Evolutionary conservation across 1,139 yeast genomes (phyloP), one percentile per base, ranked within the genome.

Genomic region (Petasospora rhodanensis): DNA sequence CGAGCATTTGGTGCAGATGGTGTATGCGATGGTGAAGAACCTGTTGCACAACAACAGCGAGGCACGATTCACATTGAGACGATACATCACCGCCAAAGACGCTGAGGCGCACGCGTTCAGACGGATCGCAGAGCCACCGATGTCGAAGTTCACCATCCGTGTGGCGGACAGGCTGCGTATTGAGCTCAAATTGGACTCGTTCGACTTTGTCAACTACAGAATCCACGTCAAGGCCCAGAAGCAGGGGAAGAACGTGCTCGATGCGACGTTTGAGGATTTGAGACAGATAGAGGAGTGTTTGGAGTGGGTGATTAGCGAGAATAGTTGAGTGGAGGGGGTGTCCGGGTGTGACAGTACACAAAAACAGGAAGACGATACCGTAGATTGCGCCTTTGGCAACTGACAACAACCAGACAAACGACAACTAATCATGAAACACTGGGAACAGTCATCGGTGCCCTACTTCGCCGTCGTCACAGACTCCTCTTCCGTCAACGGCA

Each of bases 271-370:
- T 47, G 74, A 70, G 43, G 87, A 80, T 43, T 59, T 78, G 32
- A 59, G 66, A 21, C 87, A 79, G 43, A 59, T 80, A 5, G 79
- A 74, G 35, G 81, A 78, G 45, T 78, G 87, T 60, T 56, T 81
- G 32, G 69, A 69, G 37, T 81, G 89, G 87, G 62, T 76, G 1
- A 57, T 74, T 2, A 24, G 22, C 2, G 37, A 33, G 20, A 26
- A 37, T 24, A 21, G 12, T 11, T 15, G 16, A 13, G 16, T 24
- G 19, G n/a, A n/a, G n/a, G n/a, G n/a, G n/a, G n/a, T n/a, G n/a
- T n/a, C n/a, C n/a, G n/a, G n/a, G n/a, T n/a, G n/a, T n/a, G n/a
- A n/a, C n/a, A n/a, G n/a, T n/a, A n/a, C n/a, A n/a, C n/a, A n/a
- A n/a, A n/a, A n/a, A n/a, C n/a, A n/a, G n/a, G n/a, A n/a, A n/a